These are phyloP conservation scores for Aspergillus pseudotamarii DNA, from an alignment of 2,329 filamentous ascomycete genomes.

Conservation along the genomic window DNA sequence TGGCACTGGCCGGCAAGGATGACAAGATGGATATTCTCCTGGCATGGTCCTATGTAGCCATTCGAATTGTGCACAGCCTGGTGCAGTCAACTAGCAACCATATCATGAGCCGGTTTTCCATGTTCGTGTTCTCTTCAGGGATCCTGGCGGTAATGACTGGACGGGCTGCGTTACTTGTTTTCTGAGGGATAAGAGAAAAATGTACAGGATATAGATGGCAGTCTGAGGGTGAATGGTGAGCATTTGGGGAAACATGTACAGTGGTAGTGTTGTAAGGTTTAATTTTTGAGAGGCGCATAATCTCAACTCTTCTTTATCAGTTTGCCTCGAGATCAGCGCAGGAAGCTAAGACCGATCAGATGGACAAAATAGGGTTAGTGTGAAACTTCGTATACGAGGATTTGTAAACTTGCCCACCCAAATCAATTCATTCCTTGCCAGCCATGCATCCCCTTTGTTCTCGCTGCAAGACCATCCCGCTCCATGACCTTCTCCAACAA, in stretches of 20 bases:
- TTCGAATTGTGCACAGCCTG: constrained; percentile 44
- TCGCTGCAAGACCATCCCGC: background rate
- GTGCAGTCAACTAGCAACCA: constrained; percentile 43
- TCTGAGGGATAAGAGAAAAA: background rate
- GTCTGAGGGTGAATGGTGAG: background rate
- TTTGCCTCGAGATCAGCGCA: background rate
- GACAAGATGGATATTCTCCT: constrained; percentile 32
- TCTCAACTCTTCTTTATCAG: background rate
- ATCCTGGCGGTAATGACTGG: constrained; percentile 37
- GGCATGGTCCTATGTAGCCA: constrained; percentile 48
- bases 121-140: constrained; percentile 35
- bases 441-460: background rate
- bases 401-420: background rate
- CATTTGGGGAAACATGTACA: background rate
- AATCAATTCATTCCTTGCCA: background rate
- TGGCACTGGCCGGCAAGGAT: constrained; percentile 26
- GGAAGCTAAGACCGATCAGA: background rate
- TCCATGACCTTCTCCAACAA: background rate
- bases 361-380: background rate
- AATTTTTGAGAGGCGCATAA: background rate
- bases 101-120: constrained; percentile 38
- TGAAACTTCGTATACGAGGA: background rate
- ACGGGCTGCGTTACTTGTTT: constrained; percentile 14
- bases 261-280: background rate
- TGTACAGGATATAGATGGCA: background rate